These are phyloP conservation scores for Paratinospora sagittata DNA, from an alignment of 164 flowering plant species.

Conservation along the genomic window DNA sequence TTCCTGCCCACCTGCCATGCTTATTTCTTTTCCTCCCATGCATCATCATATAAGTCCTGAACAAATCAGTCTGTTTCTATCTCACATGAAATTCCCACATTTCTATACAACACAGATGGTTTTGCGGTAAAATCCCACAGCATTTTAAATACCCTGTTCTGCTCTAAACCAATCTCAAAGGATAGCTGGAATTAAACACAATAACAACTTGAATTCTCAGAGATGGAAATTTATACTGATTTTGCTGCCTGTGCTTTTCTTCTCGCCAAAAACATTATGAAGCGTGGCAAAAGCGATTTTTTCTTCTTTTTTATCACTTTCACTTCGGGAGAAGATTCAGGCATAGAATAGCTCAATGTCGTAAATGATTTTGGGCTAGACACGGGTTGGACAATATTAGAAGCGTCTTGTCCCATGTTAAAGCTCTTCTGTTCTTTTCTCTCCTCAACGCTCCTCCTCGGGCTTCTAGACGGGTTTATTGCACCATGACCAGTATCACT, in stretches of 20 bases:
- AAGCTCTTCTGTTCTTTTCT: slow-evolving; percentile 30
- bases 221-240: background rate
- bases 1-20: background rate
- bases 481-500: slow-evolving; percentile 34
- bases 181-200: background rate
- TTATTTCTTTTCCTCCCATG: background rate
- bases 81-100: background rate
- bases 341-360: slow-evolving; percentile 8
- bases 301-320: slow-evolving; percentile 49
- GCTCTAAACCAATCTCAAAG: background rate
- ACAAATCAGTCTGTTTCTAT: background rate
- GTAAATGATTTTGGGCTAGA: slow-evolving; percentile 25
- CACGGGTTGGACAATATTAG: slow-evolving; percentile 15
- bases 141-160: background rate
- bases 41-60: background rate
- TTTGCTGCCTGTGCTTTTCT: slow-evolving; percentile 33
- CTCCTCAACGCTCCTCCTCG: slow-evolving; percentile 39
- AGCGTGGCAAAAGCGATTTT: slow-evolving; percentile 63
- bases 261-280: slow-evolving; percentile 61
- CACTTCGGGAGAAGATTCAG: slow-evolving; percentile 28
- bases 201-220: background rate
- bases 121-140: background rate
- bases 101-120: background rate
- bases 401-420: slow-evolving; percentile 19
- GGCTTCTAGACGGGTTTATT: slow-evolving; percentile 29